Base-by-base conservation (phyloP, 2,329 filamentous ascomycete species). In the Aotearoamyces nothofagi region DNA sequence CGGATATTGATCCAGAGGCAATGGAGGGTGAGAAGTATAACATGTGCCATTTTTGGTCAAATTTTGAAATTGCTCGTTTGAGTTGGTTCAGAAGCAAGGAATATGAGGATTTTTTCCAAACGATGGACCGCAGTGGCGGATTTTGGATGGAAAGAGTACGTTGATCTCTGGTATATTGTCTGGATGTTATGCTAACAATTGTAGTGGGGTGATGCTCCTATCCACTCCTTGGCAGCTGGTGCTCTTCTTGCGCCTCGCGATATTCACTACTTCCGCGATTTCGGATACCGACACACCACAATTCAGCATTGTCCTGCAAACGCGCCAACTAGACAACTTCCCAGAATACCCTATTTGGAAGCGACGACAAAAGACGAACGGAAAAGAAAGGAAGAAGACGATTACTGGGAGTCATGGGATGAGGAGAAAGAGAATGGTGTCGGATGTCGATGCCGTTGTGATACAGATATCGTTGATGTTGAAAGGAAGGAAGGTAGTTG, bases 31-130 rank as follows among this genome's bases (percentile, higher is more conserved):
- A 98, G 54, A 81, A 76, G 45, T 98, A 98, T 65, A 98, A 98
- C 60, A 98, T 98, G 90, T 98, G 90, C 53, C 90, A 98, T 61
- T 98, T 94, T 63, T 98, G 90, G 90, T 93, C 84, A 54, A 98
- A 98, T 54, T 98, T 98, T 43, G 90, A 98, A 56, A 98, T 98
- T 57, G 90, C 90, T 9, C 74, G 76, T 34, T 68, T 98, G 36
- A 78, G 82, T 57, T 98, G 84, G 73, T 96, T 96, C 69, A 74
- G 90, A 43, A 94, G 86, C 61, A 87, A 93, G 57, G 80, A 84
- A 49, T 98, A 98, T 52, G 79, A 92, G 44, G 90, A 94, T 41
- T 98, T 98, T 55, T 98, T 98, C 54, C 66, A 94, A 47, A 92
- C 92, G 78, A 94, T 98, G 87, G 90, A 98, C 52, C 76, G 77